These are phyloP conservation scores for Uronychia binucleata DNA, from an alignment of 73 alveolate species.

Conservation along the genomic window DNA sequence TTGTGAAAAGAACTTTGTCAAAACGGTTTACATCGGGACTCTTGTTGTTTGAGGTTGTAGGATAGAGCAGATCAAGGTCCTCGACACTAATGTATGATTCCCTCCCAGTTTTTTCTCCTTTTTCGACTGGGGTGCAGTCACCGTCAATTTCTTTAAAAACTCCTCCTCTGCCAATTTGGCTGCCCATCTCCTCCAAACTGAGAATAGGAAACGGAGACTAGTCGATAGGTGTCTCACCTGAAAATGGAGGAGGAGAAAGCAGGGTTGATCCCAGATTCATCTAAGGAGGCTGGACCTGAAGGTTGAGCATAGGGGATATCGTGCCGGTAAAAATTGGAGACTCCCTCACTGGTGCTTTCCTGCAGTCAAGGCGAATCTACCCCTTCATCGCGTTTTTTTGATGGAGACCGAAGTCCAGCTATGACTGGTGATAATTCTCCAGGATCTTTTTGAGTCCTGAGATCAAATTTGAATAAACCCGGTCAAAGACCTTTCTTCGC, in stretches of 20 bases:
- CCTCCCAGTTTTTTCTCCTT: too few species aligned
- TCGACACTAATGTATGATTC: too few species aligned
- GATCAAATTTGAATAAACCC: neutral
- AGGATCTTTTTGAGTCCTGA: neutral
- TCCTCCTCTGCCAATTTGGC: neutral
- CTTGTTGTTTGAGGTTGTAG: neutral
- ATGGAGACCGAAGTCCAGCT: neutral
- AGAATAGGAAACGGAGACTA: too few species aligned
- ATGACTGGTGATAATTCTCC: neutral
- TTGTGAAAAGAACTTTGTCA: neutral
- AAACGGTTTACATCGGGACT: neutral
- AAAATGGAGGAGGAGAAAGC: too few species aligned
- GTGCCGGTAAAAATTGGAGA: neutral
- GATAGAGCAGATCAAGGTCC: neutral
- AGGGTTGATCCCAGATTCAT: too few species aligned
- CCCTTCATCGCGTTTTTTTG: neutral
- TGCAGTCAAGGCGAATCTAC: neutral
- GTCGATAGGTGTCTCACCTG: too few species aligned
- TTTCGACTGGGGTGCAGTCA: too few species aligned
- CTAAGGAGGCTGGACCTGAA: too few species aligned
- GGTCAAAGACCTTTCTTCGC: neutral
- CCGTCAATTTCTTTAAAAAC: neutral
- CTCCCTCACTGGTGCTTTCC: neutral
- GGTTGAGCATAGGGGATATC: neutral
- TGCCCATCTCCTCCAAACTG: slow-evolving; percentile 1